A percentile compares a stretch with the other conserved stretches of the same genome.
Evolutionary conservation across 1,139 yeast species (phyloP).

Genomic region (Protomyces macrosporus): DNA sequence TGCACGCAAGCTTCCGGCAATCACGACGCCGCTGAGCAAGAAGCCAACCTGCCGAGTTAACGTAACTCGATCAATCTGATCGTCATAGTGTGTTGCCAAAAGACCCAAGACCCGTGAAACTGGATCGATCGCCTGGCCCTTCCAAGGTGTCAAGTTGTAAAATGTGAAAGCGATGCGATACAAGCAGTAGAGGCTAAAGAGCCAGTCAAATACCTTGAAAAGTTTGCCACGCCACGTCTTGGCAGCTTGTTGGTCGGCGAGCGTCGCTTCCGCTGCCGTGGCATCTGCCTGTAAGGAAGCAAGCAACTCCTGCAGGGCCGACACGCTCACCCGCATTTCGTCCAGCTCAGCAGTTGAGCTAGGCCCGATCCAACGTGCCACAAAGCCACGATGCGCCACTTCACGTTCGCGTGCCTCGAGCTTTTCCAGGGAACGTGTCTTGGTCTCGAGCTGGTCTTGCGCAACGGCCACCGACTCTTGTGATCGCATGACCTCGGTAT

Average conservation of each 20-base stretch:
- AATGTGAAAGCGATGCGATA: constrained; percentile 53
- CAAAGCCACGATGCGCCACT: constrained; percentile 25
- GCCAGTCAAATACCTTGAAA: constrained; percentile 34
- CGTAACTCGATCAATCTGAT: constrained; percentile 48
- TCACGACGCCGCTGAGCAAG: constrained; percentile 58
- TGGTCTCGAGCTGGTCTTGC: constrained; percentile 37
- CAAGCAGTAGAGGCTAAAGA: constrained; percentile 58
- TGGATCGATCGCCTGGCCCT: constrained; percentile 30
- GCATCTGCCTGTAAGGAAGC: constrained; percentile 38
- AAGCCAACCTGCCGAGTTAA: constrained; percentile 62
- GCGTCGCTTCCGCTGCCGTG: constrained; percentile 34
- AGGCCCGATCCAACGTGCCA: constrained; percentile 36
- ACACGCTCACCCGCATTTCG: constrained; percentile 40
- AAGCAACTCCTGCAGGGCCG: constrained; percentile 36
- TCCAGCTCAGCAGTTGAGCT: constrained; percentile 28
- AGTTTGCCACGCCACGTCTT: constrained; percentile 39
- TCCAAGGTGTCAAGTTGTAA: constrained; percentile 36
- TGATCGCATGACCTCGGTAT: constrained; percentile 39
- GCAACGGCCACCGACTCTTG: constrained; percentile 40
- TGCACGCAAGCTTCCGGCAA: constrained; percentile 53
- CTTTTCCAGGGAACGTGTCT: constrained; percentile 26
- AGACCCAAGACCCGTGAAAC: constrained; percentile 32
- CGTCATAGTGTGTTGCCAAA: constrained; percentile 47
- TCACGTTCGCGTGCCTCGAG: constrained; percentile 29
- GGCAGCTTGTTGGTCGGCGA: constrained; percentile 35